Evolutionary conservation across 225 moss, liverwort and hornwort genomes (phyloP).

Genomic region (Thuidium tamariscinum): DNA sequence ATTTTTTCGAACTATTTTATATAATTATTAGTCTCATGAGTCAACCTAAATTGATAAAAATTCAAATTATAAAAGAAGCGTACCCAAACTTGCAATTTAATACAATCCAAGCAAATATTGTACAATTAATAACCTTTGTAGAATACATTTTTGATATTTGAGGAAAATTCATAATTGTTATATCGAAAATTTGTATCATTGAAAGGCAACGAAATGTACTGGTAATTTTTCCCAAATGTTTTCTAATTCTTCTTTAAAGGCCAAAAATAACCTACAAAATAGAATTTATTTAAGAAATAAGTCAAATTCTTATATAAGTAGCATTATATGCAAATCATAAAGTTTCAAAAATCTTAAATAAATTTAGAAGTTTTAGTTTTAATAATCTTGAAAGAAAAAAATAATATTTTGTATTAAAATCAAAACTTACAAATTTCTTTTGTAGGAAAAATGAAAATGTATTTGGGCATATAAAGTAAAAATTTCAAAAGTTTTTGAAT

Average conservation of each 20-base stretch:
- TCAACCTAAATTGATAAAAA: neutral
- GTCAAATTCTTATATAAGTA: neutral
- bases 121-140: too few relatives aligned
- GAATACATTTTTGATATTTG: too few relatives aligned
- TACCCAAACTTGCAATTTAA: too few relatives aligned
- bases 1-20: neutral
- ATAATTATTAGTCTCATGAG: neutral
- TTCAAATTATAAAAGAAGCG: too few relatives aligned
- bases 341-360: neutral
- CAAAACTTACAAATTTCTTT: neutral
- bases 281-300: neutral
- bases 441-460: too few relatives aligned
- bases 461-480: fast-evolving
- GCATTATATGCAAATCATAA: neutral
- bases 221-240: too few relatives aligned
- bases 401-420: neutral
- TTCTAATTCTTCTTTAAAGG: too few relatives aligned
- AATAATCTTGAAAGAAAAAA: neutral
- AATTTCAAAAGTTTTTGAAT: neutral
- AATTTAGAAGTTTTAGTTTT: neutral
- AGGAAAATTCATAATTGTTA: too few relatives aligned
- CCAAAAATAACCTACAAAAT: neutral
- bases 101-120: too few relatives aligned
- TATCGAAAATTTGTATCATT: too few relatives aligned
- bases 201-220: too few relatives aligned